Base-by-base conservation (phyloP, 495 filamentous ascomycete species). In the Hypoxylon cercidicola region DNA sequence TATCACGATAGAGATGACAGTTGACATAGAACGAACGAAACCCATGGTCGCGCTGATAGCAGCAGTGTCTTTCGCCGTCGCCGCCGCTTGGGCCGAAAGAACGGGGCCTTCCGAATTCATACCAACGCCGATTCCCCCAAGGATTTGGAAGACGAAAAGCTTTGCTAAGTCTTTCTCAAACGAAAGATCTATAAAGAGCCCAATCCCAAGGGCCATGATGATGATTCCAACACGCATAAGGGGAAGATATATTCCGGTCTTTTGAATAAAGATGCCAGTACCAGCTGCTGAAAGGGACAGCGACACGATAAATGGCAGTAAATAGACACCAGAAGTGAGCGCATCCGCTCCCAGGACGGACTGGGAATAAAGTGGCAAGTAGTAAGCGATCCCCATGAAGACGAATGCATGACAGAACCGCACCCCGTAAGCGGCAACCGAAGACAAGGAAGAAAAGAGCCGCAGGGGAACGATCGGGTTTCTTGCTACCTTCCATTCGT, bases 381-480 rank as follows among this genome's bases (percentile, higher is more conserved):
- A 83, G 64, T 83, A 86, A 6, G 81, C 55, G 32, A 74, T 51
- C 10, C 50, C 61, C n/a, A 69, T 53, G 20, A 50, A 49, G 44
- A 60, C 50, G 39, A 60, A 68, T 39, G 41, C 64, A 49, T 71
- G 90, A 86, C 44, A 81, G 75, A 72, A 87, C 86, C 52, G 78
- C 78, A 62, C 85, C 74, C 40, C 60, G 69, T 19, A 82, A 20
- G 20, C 63, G 69, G 84, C 81, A 21, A 84, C 60, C 64, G 87
- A 88, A 23, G 87, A 85, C 51, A 71, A 69, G 16, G 84, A 77
- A 9, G 74, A 76, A 72, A 90, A 88, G 3, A 93, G 68, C 0
- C 81, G 78, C 18, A 87, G 68, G 0, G 90, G 90, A 69, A 92
- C 89, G 47, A 92, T 78, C 0, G 90, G 89, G 60, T 87, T 84